Base-by-base conservation (phyloP, 176 grass and related monocot species). In the Eremochloa ophiuroides region DNA sequence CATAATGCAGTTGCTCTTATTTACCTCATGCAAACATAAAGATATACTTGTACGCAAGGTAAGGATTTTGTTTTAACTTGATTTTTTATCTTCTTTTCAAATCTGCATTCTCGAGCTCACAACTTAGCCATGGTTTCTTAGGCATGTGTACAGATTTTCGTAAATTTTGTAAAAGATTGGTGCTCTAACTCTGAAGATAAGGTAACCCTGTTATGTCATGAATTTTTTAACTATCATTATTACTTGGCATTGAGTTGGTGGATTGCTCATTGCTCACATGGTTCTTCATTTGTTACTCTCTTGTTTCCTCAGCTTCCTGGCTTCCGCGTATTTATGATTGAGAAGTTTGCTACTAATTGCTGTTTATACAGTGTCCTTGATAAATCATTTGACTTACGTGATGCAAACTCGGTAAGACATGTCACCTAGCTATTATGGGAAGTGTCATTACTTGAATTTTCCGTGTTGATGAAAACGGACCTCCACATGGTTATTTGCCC, bases 311-410 rank as follows among this genome's bases (percentile, higher is more conserved):
- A 99, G 96, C 76, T 95, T 89, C 89, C 79, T 88, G 96, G 96
- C 53, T 99, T 99, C 81, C 88, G 96, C 70, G 88, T 48, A 34
- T 99, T 95, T 87, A 82, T 99, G 51, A 93, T 99, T 4, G 91
- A 99, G 75, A 89, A 93, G 73, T 99, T 99, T 75, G 88, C 91
- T 58, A 84, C 82, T 27, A 38, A 83, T 80, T 99, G 96, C 79
- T 99, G 96, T 84, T 86, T 99, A 44, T 86, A 91, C 85, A 99
- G 96, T 56, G 85, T 99, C 22, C 93, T 99, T 73, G 96, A 99
- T 38, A 95, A 91, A 84, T 99, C 96, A 85, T 99, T 99, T 74
- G 82, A 95, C 68, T 84, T 99, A 20, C 88, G 79, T 23, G 96
- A 99, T 90, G 96, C 93, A 74, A 99, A 93, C 78, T 82, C 93